phyloP scores from a whole-genome alignment of 441 rosid genomes.

The Manihot esculenta region DNA sequence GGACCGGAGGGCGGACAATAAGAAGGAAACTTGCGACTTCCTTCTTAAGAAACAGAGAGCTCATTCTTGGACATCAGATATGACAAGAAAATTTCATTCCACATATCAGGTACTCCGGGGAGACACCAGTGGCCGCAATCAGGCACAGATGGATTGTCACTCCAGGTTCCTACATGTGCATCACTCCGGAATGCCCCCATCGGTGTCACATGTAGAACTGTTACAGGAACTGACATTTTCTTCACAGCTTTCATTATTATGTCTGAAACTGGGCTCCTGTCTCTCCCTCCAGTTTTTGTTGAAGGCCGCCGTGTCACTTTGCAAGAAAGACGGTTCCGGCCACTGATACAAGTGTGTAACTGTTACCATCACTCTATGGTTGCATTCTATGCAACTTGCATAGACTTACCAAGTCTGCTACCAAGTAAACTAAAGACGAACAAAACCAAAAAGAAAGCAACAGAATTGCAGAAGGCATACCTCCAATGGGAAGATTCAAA shows the following conservation, averaged over 20 bases:
- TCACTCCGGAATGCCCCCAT: slow-evolving; percentile 67
- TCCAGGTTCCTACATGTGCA: slow-evolving; percentile 63
- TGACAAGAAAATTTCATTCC: slow-evolving; percentile 57
- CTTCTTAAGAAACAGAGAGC: slow-evolving; percentile 1
- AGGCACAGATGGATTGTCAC: slow-evolving; percentile 56
- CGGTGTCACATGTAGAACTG: slow-evolving; percentile 53
- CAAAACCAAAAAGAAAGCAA: slow-evolving; percentile 8
- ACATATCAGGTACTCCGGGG: slow-evolving; percentile 64
- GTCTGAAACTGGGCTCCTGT: slow-evolving; percentile 43
- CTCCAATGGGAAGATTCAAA: slow-evolving; percentile 90
- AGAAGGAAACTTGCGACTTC: slow-evolving; percentile 7
- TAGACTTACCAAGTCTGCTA: neutral
- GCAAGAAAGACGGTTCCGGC: slow-evolving; percentile 45
- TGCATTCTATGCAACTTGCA: no score
- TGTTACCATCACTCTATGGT: slow-evolving; percentile 1
- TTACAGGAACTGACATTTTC: slow-evolving; percentile 40
- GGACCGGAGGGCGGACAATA: neutral
- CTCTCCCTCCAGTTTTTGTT: slow-evolving; percentile 40
- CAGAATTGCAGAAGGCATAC: slow-evolving; percentile 34
- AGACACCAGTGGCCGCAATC: slow-evolving; percentile 77
- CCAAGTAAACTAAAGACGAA: neutral
- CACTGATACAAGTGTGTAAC: slow-evolving; percentile 30
- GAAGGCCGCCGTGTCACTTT: slow-evolving; percentile 54
- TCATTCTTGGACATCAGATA: slow-evolving; percentile 31
- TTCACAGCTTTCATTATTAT: slow-evolving; percentile 37